Evolutionary conservation across 345 rosid genomes (phyloP), one percentile per base, ranked within the genome.

Genomic region (Melaleuca quinquenervia): DNA sequence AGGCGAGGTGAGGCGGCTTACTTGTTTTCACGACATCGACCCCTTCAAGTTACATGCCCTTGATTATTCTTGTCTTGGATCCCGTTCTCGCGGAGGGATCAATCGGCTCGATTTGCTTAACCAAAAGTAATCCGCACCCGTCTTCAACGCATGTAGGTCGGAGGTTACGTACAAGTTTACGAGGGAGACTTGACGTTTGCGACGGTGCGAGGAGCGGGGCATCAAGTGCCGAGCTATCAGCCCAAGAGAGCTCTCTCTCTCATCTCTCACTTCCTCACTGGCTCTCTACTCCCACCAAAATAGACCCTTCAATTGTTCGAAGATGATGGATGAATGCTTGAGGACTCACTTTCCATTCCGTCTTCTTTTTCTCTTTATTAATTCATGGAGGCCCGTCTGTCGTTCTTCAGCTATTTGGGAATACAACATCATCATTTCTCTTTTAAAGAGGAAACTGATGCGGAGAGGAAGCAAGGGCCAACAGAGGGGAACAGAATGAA

Each of bases 121-220:
- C 50, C 22, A 8, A 22, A 50, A 82, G 15, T 22, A 41, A 41
- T 11, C 20, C 76, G 53, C 15, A 41, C 7, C 7, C 29, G 1
- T 8, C 48, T 54, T 53, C 27, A 36, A 52, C 27, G 15, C 20
- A 21, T 27, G 14, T 36, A 93, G 96, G 94, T 94, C 74, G 98
- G 98, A 82, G 99, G 98, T 41, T 95, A 92, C 84, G 94, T 97
- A 4, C 91, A 94, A 85, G 95, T 91, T 51, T 96, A 95, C 88
- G 50, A 92, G 44, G 94, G 95, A 87, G 95, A 89, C 82, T 51
- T 96, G 86, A 96, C 96, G 58, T 93, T 94, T 86, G 94, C 95
- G 2, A 95, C 97, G 11, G 96, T 95, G 22, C 91, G 98, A 91
- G 98, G 93, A 27, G 98, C 99, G 50, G 99, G 99, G 26, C 99